phyloP scores from a whole-genome alignment of 2,329 filamentous ascomycete species.

The Diatrype stigma region DNA sequence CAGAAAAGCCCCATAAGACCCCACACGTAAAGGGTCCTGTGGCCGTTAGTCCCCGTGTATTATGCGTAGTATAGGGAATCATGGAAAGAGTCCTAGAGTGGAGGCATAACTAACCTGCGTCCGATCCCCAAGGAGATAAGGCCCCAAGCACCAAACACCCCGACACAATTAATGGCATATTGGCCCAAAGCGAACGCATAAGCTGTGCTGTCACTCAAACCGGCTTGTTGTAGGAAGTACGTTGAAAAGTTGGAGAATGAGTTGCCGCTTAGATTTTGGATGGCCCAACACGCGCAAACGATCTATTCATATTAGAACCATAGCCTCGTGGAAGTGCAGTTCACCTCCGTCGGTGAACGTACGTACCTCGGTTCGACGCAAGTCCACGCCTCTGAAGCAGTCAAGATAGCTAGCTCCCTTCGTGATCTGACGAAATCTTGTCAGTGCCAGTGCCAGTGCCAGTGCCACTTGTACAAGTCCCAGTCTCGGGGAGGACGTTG shows the following conservation, averaged over 20 bases:
- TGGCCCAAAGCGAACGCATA: conserved; percentile 61
- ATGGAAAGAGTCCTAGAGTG: neutral
- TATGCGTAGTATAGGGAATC: conserved; percentile 26
- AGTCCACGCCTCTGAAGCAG: conserved; percentile 77
- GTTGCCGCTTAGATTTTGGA: conserved; percentile 61
- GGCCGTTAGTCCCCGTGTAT: conserved; percentile 4
- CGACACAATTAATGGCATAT: conserved; percentile 71
- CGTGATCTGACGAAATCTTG: conserved; percentile 50
- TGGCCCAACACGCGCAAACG: conserved; percentile 61
- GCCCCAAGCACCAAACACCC: conserved; percentile 77
- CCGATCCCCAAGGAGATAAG: conserved; percentile 73
- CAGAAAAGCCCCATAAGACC: conserved; percentile 68
- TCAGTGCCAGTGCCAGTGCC: conserved; percentile 6
- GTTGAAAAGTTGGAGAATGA: conserved; percentile 64
- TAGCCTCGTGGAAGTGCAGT: neutral
- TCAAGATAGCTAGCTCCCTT: conserved; percentile 71
- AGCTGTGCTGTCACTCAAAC: conserved; percentile 45
- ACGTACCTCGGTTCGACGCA: conserved; percentile 70
- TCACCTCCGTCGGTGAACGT: neutral
- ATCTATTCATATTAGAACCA: conserved; percentile 34
- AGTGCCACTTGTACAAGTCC: no score
- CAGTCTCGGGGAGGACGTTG: no score
- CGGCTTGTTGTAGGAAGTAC: conserved; percentile 57
- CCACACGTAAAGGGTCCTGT: conserved; percentile 61
- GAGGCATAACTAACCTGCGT: conserved; percentile 45